phyloP scores from a whole-genome alignment of 1,139 yeast species.

The Candida glucosophila region DNA sequence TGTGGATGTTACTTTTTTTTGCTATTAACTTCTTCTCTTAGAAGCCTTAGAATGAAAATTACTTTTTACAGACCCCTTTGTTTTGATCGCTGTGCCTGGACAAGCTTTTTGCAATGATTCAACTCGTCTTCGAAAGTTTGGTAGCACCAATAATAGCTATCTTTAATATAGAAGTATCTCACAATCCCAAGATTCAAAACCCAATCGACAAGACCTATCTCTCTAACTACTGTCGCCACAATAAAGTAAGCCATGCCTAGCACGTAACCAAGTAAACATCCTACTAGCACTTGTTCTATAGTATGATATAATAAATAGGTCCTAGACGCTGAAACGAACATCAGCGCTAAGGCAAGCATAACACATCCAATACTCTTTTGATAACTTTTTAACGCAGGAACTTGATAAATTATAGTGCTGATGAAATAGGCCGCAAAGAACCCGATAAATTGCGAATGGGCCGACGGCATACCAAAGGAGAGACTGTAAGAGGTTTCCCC shows the following conservation, averaged over 20 bases:
- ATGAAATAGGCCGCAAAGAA: slow-evolving; percentile 62
- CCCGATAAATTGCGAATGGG: slow-evolving; percentile 95
- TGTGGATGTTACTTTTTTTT: no score
- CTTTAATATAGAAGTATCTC: slow-evolving; percentile 44
- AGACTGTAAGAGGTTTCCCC: slow-evolving; percentile 39
- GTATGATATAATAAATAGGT: slow-evolving; percentile 77
- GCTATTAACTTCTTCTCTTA: no score
- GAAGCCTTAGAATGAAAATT: no score
- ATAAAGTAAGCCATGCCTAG: slow-evolving; percentile 55
- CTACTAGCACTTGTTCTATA: slow-evolving; percentile 63
- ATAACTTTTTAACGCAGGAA: slow-evolving; percentile 12
- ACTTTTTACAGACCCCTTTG: no score
- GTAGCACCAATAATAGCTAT: slow-evolving; percentile 41
- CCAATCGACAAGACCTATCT: slow-evolving; percentile 54
- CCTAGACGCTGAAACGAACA: slow-evolving; percentile 62
- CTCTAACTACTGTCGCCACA: slow-evolving; percentile 44
- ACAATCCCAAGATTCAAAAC: slow-evolving; percentile 41
- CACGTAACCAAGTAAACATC: slow-evolving; percentile 52
- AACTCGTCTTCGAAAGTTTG: slow-evolving; percentile 32
- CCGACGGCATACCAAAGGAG: slow-evolving; percentile 94
- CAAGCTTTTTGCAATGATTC: not conserved
- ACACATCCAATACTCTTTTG: slow-evolving; percentile 16
- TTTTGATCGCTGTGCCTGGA: not conserved
- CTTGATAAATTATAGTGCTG: slow-evolving; percentile 28
- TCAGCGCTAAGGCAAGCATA: slow-evolving; percentile 20